Conservation (phyloP, 1,284 basidiomycete genomes). For the Ganoderma lingzhi region DNA sequence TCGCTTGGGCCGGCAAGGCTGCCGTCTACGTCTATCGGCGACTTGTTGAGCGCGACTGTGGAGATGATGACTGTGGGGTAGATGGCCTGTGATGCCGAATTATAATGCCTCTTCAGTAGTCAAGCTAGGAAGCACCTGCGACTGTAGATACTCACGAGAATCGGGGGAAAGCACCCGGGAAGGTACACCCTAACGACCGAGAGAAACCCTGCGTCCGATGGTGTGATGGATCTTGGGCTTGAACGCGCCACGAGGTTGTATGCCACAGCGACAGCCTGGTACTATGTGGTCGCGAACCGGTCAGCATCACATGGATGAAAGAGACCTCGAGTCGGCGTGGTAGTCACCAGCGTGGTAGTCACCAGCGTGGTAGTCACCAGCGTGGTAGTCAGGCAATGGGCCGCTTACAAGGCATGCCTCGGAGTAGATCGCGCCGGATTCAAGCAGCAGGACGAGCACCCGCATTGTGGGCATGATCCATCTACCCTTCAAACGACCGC, state of each 20-base stretch:
- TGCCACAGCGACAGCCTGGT: neutral
- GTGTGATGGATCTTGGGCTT: neutral
- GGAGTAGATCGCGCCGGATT: neutral
- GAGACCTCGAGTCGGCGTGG: no score
- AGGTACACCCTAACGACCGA: neutral
- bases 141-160: neutral
- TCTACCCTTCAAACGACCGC: neutral
- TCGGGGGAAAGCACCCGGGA: neutral
- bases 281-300: neutral
- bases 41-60: neutral
- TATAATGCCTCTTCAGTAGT: no score
- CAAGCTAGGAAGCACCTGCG: neutral
- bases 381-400: no score
- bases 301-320: neutral
- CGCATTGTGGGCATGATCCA: neutral
- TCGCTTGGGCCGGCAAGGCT: neutral
- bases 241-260: neutral
- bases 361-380: no score
- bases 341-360: no score
- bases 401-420: neutral
- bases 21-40: neutral
- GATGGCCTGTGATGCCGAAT: neutral
- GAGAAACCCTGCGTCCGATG: neutral
- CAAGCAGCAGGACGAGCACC: neutral
- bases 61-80: neutral